Evolutionary conservation across 78 protist genomes (phyloP).

Genomic region (Dictyostelium citrinum): DNA sequence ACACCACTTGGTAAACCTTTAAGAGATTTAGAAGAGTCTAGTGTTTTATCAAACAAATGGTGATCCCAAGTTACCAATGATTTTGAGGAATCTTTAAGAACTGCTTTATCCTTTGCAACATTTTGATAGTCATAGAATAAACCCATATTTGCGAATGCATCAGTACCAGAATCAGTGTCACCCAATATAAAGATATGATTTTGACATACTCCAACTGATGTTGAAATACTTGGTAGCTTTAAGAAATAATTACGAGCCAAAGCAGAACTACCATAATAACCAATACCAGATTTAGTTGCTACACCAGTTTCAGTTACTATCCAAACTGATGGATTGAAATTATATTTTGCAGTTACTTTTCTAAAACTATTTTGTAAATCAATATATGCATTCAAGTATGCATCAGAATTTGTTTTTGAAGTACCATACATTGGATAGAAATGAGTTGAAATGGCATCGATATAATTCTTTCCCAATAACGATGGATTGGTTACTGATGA

Average conservation of each 20-base stretch:
- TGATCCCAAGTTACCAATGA: conserved; percentile 5
- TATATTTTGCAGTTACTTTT: background rate
- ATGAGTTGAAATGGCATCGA: conserved; percentile 37
- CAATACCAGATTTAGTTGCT: background rate
- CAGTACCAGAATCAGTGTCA: background rate
- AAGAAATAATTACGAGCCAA: conserved; percentile 17
- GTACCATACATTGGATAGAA: conserved; percentile 31
- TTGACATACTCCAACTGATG: background rate
- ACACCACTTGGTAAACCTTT: background rate
- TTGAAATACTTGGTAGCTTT: conserved; percentile 17
- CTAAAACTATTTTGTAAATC: background rate
- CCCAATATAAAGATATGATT: conserved; percentile 32
- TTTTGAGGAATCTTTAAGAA: background rate
- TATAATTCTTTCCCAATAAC: conserved; percentile 21
- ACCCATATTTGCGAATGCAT: background rate
- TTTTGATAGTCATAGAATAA: background rate
- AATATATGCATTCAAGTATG: background rate
- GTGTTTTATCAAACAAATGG: background rate
- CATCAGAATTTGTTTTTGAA: conserved; percentile 15
- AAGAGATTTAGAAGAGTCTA: background rate
- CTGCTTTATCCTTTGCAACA: background rate
- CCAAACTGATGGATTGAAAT: background rate
- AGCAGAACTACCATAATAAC: conserved; percentile 8
- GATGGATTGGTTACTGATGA: background rate
- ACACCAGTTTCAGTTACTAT: conserved; percentile 17